Base-by-base conservation (phyloP, 768 basidiomycete genomes). In the Calocybe indica region DNA sequence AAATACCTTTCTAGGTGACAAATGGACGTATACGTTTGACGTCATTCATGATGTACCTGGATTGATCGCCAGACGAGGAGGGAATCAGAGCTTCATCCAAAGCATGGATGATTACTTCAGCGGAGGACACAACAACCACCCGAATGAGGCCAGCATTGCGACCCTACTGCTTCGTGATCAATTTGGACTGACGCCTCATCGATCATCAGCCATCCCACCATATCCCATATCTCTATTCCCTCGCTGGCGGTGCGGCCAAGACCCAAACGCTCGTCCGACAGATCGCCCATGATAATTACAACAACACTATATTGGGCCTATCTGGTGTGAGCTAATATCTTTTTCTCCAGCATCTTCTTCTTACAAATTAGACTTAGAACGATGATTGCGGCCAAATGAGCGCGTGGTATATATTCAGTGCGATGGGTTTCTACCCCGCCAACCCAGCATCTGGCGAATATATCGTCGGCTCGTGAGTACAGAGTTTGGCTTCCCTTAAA, bases 331-430 rank as follows among this genome's bases (percentile, higher is more conserved):
- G 75, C 64, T 10, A 22, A 11, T 40, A 6, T 30, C 13, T 15
- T 13, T 22, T 34, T 39, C 31, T 32, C 22, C 30, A 14, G 11
- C 1, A 33, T 15, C 33, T 30, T 36, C 33, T 30, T 36, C 14
- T 41, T 10, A 36, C 37, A 14, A 37, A 39, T 43, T 5, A 6
- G 46, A 7, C 46, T 29, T 50, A 89, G 84, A 92, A 92, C 55
- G 89, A 92, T 60, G 89, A 92, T 58, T 91, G 88, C 53, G 88
- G 89, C 1, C 89, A 92, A 60, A 92, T 92, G 89, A 88, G 85
- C 55, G 85, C 88, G 0, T 92, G 89, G 89, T 91, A 83, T 55
- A 73, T 91, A 10, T 91, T 89, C 66, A 83, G 80, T 43, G 80
- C 87, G 0, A 72, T 92, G 63, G 88, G 89, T 1, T 87, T 92